Percentiles rank a stretch among this genome's conserved stretches.
phyloP scores from a whole-genome alignment of 106 monocot species.

The Cymbidium sinense region DNA sequence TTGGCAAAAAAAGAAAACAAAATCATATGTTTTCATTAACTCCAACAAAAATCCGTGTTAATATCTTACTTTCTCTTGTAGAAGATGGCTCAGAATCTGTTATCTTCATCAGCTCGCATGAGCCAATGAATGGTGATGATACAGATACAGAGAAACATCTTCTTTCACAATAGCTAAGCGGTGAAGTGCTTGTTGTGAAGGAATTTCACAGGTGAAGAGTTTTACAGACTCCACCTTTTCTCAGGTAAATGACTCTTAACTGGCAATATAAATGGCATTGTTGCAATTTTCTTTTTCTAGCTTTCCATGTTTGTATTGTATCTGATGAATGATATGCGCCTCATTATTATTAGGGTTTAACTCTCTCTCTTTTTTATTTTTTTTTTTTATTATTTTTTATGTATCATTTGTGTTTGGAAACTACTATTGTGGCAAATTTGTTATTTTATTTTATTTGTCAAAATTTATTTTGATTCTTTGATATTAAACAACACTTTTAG shows the following conservation, averaged over 20 bases:
- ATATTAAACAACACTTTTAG: not conserved
- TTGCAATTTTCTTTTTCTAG: no score
- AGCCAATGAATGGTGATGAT: conserved; percentile 61
- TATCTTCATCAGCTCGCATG: conserved; percentile 16
- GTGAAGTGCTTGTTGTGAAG: conserved; percentile 40
- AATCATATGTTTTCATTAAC: no score
- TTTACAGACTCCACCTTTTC: not conserved
- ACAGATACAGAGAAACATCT: conserved; percentile 68
- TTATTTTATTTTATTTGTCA: not conserved
- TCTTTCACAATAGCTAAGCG: conserved; percentile 32
- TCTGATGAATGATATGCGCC: not conserved
- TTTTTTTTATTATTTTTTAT: not conserved
- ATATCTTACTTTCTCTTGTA: not conserved
- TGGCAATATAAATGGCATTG: not conserved
- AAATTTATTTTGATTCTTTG: not conserved
- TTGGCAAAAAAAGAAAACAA: no score
- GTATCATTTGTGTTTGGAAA: not conserved
- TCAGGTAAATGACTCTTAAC: not conserved
- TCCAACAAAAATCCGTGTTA: not conserved
- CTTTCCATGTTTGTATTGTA: not conserved
- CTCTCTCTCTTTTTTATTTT: no score
- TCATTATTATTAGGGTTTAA: no score
- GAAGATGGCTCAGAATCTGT: not conserved
- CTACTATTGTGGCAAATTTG: not conserved
- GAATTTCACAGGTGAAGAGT: conserved; percentile 27